Conservation (phyloP, 331 rosid genomes). For the Quercus tomentella region DNA sequence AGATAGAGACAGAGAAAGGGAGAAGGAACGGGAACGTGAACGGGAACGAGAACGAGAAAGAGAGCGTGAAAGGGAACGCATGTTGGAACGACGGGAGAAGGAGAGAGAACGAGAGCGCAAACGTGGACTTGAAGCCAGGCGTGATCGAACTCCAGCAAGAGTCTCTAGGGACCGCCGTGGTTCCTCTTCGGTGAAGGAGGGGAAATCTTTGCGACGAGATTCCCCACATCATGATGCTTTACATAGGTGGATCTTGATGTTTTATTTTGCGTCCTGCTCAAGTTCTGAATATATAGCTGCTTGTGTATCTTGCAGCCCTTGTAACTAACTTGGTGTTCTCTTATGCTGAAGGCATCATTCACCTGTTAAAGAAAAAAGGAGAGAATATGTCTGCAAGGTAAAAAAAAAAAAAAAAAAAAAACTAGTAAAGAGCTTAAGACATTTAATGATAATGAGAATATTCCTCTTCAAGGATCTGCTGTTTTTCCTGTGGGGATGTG, state of each 20-base stretch:
- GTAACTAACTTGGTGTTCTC: conserved; percentile 90
- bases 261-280: conserved; percentile 67
- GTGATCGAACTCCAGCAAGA: conserved; percentile 71
- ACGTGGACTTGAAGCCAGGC: conserved; percentile 68
- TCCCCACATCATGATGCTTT: conserved; percentile 74
- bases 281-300: conserved; percentile 78
- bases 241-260: conserved; percentile 99
- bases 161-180: conserved; percentile 71
- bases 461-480: conserved; percentile 42
- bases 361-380: conserved; percentile 97
- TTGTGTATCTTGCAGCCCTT: conserved; percentile 68
- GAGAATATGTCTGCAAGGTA: conserved; percentile 99
- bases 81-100: conserved; percentile 81
- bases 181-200: conserved; percentile 85
- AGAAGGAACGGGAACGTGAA: conserved; percentile 53
- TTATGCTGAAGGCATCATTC: conserved; percentile 99
- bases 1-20: conserved; percentile 80
- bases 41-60: conserved; percentile 63
- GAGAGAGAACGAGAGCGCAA: conserved; percentile 63
- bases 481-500: conserved; percentile 39
- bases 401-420: conserved; percentile 47
- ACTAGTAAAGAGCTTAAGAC: conserved; percentile 43
- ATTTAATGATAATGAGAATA: conserved; percentile 49
- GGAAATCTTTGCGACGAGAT: conserved; percentile 63
- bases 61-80: conserved; percentile 71